phyloP scores from a whole-genome alignment of 2,329 filamentous ascomycete genomes.

The Phialophora tarda region DNA sequence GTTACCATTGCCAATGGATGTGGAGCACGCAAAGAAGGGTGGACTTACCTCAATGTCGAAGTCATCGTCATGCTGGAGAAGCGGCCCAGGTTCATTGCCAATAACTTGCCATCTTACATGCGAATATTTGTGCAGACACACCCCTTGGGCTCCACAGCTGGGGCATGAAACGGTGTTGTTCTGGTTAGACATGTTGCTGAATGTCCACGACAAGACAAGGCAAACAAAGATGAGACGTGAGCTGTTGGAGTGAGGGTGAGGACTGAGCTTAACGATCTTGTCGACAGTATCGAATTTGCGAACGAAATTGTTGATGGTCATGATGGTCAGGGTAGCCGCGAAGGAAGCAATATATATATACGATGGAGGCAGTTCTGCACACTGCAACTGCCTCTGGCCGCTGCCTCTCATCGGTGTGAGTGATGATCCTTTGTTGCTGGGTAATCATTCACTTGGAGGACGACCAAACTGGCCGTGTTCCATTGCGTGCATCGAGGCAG shows the following conservation, averaged over 20 bases:
- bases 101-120: neutral
- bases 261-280: too few species aligned
- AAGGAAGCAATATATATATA: neutral
- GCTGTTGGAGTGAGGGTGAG: too few species aligned
- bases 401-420: neutral
- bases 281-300: neutral
- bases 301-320: neutral
- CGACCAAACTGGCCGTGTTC: neutral
- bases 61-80: neutral
- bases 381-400: neutral
- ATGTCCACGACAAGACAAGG: neutral
- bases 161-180: neutral
- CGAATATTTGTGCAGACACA: neutral
- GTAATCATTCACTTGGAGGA: neutral
- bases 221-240: neutral
- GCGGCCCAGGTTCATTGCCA: neutral
- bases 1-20: neutral
- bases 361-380: neutral
- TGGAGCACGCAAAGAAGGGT: neutral
- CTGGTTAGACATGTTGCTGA: neutral
- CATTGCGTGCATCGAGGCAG: neutral
- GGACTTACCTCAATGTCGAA: neutral
- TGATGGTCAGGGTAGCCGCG: neutral
- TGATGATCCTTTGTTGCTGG: neutral
- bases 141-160: neutral